phyloP scores from a whole-genome alignment of 2,329 filamentous ascomycete species.

The Blastomyces parvus region DNA sequence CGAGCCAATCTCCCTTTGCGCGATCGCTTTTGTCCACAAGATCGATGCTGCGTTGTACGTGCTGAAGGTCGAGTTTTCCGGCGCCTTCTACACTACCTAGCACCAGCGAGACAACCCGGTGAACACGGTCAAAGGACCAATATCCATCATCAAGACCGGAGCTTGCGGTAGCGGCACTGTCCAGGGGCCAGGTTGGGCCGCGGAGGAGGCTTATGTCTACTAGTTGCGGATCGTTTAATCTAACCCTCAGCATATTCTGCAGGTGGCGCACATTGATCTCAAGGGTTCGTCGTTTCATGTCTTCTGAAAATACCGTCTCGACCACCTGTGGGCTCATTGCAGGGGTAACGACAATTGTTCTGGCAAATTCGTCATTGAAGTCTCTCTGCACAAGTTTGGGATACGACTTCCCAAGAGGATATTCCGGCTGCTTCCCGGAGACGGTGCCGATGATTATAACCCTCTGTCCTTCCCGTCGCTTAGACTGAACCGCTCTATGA shows the following conservation, averaged over 20 bases:
- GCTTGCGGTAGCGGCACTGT: slow-evolving; percentile 22
- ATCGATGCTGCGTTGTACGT: slow-evolving; percentile 29
- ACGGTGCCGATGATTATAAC: slow-evolving; percentile 76
- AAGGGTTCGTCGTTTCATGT: slow-evolving; percentile 40
- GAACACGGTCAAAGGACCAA: slow-evolving; percentile 52
- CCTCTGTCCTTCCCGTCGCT: slow-evolving; percentile 60
- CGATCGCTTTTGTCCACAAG: slow-evolving; percentile 35
- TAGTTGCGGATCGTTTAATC: slow-evolving; percentile 27
- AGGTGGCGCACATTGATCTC: slow-evolving; percentile 58
- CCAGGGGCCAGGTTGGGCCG: slow-evolving; percentile 25
- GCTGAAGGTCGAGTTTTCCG: slow-evolving; percentile 31
- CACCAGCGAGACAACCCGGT: slow-evolving; percentile 48
- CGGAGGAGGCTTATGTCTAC: slow-evolving; percentile 21
- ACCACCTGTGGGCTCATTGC: slow-evolving; percentile 31
- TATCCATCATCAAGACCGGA: slow-evolving; percentile 44
- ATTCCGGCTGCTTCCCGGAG: slow-evolving; percentile 46
- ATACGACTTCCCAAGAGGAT: slow-evolving; percentile 34
- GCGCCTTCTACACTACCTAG: slow-evolving; percentile 41
- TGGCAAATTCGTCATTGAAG: slow-evolving; percentile 39
- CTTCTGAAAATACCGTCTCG: slow-evolving; percentile 38
- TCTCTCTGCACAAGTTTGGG: slow-evolving; percentile 41
- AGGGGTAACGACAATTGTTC: slow-evolving; percentile 48
- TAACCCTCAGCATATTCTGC: slow-evolving; percentile 48
- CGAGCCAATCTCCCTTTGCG: slow-evolving; percentile 30
- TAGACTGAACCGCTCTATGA: slow-evolving; percentile 59